Base-by-base conservation (phyloP, 495 filamentous ascomycete genomes). In the Thozetella sp. region DNA sequence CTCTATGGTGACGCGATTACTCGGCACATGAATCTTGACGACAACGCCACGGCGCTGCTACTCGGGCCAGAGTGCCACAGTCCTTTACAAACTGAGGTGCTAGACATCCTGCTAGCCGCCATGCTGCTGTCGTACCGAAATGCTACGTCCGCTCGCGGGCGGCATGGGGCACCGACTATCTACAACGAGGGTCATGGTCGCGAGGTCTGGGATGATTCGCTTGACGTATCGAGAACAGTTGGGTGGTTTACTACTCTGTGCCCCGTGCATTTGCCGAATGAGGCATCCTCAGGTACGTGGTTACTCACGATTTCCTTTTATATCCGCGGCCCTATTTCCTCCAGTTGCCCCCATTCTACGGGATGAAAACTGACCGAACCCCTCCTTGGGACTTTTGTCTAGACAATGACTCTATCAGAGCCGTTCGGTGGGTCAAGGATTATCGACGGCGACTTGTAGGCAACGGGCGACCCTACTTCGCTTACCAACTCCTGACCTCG, bases 101-200 rank as follows among this genome's bases (percentile, higher is more conserved):
- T 87, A 4, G 85, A 88, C 46, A 48, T 88, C 2, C 71, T 88
- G 23, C 58, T 86, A 2, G 76, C 82, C 11, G 72, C 79, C 0
- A 71, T 87, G 52, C 60, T 85, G 0, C 67, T 82, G 34, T 82
- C 84, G 1, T 87, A 83, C 65, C 71, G 73, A 2, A 63, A 73
- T 9, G 72, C 72, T 0, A 43, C 53, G 6, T 12, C 27, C 0
- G 3, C 43, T 11, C 12, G 9, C n/a, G 64, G 54, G 0, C 62
- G 67, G 1, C 34, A 46, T 11, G 59, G 83, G 0, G 50, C 75
- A 0, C 82, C 85, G 2, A 73, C 75, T 0, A 77, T 88, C 25
- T 74, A 61, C 55, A 67, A 61, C 51, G 69, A 76, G 46, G 69
- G 66, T 1, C 71, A 72, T 24, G 72, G 71, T 2, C 68, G 72